Conservation (phyloP, 1,284 basidiomycete species). For the Crepidotus sp. region DNA sequence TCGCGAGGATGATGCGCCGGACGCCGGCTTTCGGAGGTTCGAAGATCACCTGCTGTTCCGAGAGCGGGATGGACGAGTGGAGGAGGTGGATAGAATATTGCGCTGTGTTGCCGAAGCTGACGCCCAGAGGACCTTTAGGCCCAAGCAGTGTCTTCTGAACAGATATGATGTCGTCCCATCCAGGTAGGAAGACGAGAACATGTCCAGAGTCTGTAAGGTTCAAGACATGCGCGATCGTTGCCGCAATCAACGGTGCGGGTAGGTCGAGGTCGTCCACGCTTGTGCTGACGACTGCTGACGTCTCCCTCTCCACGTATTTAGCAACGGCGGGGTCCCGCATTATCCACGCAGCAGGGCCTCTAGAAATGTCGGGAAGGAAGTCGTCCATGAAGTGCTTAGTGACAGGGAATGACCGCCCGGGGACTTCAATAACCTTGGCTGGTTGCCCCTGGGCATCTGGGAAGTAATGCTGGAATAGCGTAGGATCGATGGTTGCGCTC, state of each 20-base stretch:
- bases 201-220: constrained; percentile 76
- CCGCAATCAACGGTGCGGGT: constrained; percentile 76
- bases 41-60: constrained; percentile 89
- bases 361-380: constrained; percentile 49
- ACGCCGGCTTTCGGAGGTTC: constrained; percentile 70
- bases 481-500: constrained; percentile 93
- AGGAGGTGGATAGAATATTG: constrained; percentile 79
- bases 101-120: constrained; percentile 52
- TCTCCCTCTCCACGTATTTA: constrained; percentile 71
- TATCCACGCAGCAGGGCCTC: constrained; percentile 24
- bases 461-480: constrained; percentile 87
- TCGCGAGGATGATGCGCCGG: constrained; percentile 84
- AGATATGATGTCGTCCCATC: constrained; percentile 88
- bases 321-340: constrained; percentile 39
- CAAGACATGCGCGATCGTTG: constrained; percentile 77
- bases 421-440: constrained; percentile 76
- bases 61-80: constrained; percentile 85
- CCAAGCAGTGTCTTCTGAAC: constrained; percentile 64
- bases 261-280: constrained; percentile 70
- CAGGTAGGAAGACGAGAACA: constrained; percentile 86
- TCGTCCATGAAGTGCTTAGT: constrained; percentile 78
- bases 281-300: constrained; percentile 20
- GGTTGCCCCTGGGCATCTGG: constrained; percentile 50
- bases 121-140: constrained; percentile 43
- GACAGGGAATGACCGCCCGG: constrained; percentile 92